These are phyloP conservation scores for Solanum ossicruentum DNA, from an alignment of 257 asterid species.

Conservation along the genomic window DNA sequence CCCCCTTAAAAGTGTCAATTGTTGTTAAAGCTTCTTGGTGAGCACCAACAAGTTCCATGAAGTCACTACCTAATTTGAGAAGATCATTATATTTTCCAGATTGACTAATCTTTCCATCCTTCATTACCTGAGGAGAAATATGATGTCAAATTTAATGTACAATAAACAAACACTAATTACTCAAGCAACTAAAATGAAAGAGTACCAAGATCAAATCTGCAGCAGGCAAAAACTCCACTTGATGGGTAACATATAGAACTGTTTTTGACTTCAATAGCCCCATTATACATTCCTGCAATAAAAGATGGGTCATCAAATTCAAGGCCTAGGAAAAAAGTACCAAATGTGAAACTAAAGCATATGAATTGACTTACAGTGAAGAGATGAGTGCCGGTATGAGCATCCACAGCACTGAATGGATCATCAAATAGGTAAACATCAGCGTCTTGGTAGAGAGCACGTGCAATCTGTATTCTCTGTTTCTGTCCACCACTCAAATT, in stretches of 20 bases:
- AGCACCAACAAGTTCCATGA: conserved; percentile 89
- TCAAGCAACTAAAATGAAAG: not conserved
- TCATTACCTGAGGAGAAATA: conserved; percentile 52
- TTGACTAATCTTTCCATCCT: conserved; percentile 63
- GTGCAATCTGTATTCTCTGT: conserved; percentile 85
- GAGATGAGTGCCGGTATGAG: conserved; percentile 82
- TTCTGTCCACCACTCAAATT: conserved; percentile 92
- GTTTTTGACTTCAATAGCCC: conserved; percentile 51
- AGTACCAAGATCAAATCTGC: conserved; percentile 83
- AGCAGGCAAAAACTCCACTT: conserved; percentile 77
- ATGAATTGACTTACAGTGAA: conserved; percentile 44
- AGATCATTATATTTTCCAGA: conserved; percentile 75
- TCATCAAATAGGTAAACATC: conserved; percentile 77
- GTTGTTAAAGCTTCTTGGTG: conserved; percentile 70
- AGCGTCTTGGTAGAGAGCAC: conserved; percentile 78
- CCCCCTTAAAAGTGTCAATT: conserved; percentile 31
- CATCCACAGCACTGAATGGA: conserved; percentile 95
- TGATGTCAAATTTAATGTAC: not conserved
- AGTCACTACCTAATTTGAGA: conserved; percentile 54
- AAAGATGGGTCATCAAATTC: not conserved
- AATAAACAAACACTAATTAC: not conserved
- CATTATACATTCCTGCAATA: conserved; percentile 60
- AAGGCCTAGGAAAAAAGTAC: not conserved
- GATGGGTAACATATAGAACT: conserved; percentile 71
- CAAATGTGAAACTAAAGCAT: not conserved